A percentile compares a stretch with the other conserved stretches of the same genome.
phyloP scores from a whole-genome alignment of 2,329 filamentous ascomycete genomes.

The Blastomyces parvus region DNA sequence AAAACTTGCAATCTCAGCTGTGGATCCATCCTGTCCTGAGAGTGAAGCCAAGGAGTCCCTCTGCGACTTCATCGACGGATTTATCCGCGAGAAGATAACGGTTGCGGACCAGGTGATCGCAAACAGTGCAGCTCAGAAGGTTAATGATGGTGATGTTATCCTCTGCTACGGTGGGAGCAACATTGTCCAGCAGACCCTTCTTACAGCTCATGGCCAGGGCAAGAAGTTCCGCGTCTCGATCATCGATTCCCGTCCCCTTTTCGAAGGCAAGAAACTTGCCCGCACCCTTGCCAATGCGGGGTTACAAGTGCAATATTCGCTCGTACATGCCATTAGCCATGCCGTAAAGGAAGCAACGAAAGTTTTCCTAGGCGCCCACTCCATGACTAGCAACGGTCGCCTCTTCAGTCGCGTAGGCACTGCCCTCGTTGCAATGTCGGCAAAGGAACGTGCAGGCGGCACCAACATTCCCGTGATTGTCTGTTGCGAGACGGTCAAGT shows the following conservation, averaged over 20 bases:
- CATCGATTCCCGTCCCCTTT: slow-evolving; percentile 64
- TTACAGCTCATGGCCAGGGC: slow-evolving; percentile 59
- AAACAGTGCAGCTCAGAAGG: slow-evolving; percentile 62
- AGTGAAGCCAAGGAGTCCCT: slow-evolving; percentile 70
- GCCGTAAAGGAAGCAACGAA: slow-evolving; percentile 62
- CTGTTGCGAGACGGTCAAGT: slow-evolving; percentile 91
- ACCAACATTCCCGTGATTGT: slow-evolving; percentile 73
- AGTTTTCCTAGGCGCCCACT: slow-evolving; percentile 78
- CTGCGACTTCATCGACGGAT: slow-evolving; percentile 72
- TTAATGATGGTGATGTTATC: slow-evolving; percentile 69
- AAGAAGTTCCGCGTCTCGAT: slow-evolving; percentile 75
- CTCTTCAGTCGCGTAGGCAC: slow-evolving; percentile 84
- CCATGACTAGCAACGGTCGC: slow-evolving; percentile 90
- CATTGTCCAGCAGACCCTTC: slow-evolving; percentile 72
- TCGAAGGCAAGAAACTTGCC: slow-evolving; percentile 63
- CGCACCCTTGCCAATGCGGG: slow-evolving; percentile 59
- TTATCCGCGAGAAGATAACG: slow-evolving; percentile 82
- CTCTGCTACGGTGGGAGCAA: slow-evolving; percentile 80
- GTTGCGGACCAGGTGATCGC: slow-evolving; percentile 81
- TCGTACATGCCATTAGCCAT: slow-evolving; percentile 67
- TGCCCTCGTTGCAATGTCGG: slow-evolving; percentile 74
- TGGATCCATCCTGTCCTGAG: slow-evolving; percentile 79
- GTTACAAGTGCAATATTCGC: slow-evolving; percentile 68
- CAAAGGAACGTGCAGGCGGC: slow-evolving; percentile 48
- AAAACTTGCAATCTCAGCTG: slow-evolving; percentile 82